Evolutionary conservation across 345 rosid genomes (phyloP).

Genomic region (Hibiscus tridactylites): DNA sequence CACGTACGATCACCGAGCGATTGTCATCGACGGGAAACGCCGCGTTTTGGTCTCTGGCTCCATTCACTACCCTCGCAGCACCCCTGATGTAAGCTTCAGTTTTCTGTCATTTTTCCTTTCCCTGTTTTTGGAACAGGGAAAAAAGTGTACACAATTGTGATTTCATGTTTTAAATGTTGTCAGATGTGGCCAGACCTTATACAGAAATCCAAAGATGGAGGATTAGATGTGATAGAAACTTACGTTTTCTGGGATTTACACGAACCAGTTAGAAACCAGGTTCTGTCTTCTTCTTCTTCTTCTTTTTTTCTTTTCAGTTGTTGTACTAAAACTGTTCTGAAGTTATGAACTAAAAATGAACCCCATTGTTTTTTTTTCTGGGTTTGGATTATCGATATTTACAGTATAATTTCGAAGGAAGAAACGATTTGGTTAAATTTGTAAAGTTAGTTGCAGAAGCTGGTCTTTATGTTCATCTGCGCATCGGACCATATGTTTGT

Average conservation of each 20-base stretch:
- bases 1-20: conserved; percentile 73
- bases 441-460: conserved; percentile 73
- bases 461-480: conserved; percentile 84
- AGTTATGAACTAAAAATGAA: not conserved
- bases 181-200: conserved; percentile 98
- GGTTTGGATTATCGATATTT: not conserved
- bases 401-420: conserved; percentile 87
- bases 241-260: conserved; percentile 87
- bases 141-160: not conserved
- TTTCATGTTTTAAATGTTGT: not conserved
- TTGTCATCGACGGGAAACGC: conserved; percentile 71
- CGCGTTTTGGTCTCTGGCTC: conserved; percentile 78
- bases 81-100: conserved; percentile 55
- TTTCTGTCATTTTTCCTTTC: not conserved
- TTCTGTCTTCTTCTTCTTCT: conserved; percentile 9
- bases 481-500: conserved; percentile 93
- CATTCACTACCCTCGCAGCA: conserved; percentile 94
- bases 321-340: not conserved
- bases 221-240: conserved; percentile 83
- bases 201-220: conserved; percentile 95
- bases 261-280: conserved; percentile 84
- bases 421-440: conserved; percentile 78
- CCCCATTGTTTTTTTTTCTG: not conserved
- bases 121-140: not conserved
- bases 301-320: conserved; percentile 4